These are phyloP conservation scores for Cicer chorassanicum DNA, from an alignment of 306 rosid species.

Conservation along the genomic window DNA sequence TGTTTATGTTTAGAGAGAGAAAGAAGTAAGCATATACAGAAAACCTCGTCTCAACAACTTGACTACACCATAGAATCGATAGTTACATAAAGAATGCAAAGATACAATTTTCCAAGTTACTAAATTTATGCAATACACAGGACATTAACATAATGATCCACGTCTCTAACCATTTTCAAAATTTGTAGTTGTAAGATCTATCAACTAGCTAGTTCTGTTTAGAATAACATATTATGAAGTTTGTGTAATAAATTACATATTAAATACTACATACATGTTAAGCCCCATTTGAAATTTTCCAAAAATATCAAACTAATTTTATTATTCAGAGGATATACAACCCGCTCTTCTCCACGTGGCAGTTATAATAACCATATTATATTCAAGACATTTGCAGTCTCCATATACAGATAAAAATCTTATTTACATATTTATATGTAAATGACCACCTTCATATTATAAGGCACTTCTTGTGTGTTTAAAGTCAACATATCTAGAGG, in stretches of 20 bases:
- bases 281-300: constrained; percentile 20
- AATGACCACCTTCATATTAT: constrained; percentile 20
- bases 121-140: constrained; percentile 21
- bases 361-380: constrained; percentile 11
- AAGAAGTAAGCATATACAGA: constrained; percentile 1
- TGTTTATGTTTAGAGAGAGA: background rate
- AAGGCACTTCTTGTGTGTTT: constrained; percentile 3
- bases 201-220: background rate
- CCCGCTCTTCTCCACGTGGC: background rate
- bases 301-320: constrained; percentile 4
- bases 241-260: background rate
- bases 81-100: constrained; percentile 12
- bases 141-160: constrained; percentile 17
- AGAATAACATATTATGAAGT: constrained; percentile 23
- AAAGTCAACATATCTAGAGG: constrained; percentile 17
- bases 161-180: background rate
- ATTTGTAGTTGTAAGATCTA: background rate
- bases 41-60: constrained; percentile 10
- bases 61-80: background rate
- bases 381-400: constrained; percentile 33
- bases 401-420: constrained; percentile 9
- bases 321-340: background rate
- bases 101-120: background rate
- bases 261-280: constrained; percentile 14
- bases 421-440: constrained; percentile 26